These are phyloP conservation scores for Nicotiana knightiana DNA, from an alignment of 257 asterid species.

Conservation along the genomic window DNA sequence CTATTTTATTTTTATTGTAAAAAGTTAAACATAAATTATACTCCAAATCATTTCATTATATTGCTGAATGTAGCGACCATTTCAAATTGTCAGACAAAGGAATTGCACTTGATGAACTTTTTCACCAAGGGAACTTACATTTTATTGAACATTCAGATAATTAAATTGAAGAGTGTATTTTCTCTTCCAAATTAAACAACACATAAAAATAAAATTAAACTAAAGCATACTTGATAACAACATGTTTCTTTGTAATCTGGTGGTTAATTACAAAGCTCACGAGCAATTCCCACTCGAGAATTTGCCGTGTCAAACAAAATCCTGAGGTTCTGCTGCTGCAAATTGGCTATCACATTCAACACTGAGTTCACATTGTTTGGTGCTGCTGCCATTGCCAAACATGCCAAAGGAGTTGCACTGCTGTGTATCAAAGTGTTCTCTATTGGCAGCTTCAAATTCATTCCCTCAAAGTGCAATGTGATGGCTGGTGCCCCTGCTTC, in stretches of 20 bases:
- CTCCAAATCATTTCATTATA: not conserved
- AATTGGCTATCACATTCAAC: slow-evolving; percentile 71
- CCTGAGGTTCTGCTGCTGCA: slow-evolving; percentile 90
- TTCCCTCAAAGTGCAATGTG: slow-evolving; percentile 43
- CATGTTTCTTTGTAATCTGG: slow-evolving; percentile 9
- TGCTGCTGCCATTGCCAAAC: slow-evolving; percentile 80
- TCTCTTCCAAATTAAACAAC: not conserved
- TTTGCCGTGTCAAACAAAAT: slow-evolving; percentile 62
- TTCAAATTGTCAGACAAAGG: not conserved
- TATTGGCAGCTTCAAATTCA: slow-evolving; percentile 49
- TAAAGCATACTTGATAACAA: too few relatives aligned
- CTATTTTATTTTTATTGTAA: too few relatives aligned
- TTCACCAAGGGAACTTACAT: not conserved
- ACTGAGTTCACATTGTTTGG: slow-evolving; percentile 60
- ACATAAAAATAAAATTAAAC: not conserved
- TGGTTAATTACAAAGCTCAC: slow-evolving; percentile 40
- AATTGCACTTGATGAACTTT: not conserved
- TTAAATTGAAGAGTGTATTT: not conserved
- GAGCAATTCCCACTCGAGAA: slow-evolving; percentile 62
- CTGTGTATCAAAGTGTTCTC: slow-evolving; percentile 63
- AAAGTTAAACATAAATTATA: too few relatives aligned
- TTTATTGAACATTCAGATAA: not conserved
- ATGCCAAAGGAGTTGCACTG: slow-evolving; percentile 53
- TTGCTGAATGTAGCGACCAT: not conserved
- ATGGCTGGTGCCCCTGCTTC: slow-evolving; percentile 40